These are phyloP conservation scores for Calendula officinalis DNA, from an alignment of 129 eudicot species.

Conservation along the genomic window DNA sequence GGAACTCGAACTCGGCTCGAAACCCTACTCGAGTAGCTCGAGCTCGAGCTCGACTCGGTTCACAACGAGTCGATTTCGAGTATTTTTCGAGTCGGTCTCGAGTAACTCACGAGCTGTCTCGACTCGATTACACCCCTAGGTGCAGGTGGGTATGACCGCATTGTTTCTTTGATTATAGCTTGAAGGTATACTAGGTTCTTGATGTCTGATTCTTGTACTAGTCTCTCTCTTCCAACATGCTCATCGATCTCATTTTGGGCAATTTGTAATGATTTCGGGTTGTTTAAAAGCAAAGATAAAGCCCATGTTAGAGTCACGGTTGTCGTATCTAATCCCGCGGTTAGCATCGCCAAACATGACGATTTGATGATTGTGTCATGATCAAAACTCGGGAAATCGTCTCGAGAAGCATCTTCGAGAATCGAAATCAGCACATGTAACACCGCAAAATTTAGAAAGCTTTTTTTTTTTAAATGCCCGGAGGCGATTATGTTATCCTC, in stretches of 20 bases:
- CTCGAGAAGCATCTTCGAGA: slow-evolving; percentile 11
- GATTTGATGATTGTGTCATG: slow-evolving; percentile 27
- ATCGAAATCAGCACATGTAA: slow-evolving; percentile 20
- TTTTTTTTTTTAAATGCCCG: too few species aligned
- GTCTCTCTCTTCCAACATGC: slow-evolving; percentile 37
- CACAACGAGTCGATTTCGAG: too few species aligned
- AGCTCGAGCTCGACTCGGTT: too few species aligned
- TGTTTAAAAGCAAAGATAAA: slow-evolving; percentile 37
- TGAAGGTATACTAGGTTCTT: slow-evolving; percentile 38
- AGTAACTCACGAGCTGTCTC: too few species aligned
- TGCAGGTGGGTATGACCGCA: slow-evolving; percentile 33
- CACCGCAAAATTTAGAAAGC: too few species aligned
- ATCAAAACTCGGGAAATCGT: slow-evolving; percentile 2
- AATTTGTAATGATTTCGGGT: neutral
- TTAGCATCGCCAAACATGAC: slow-evolving; percentile 22
- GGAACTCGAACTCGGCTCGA: too few species aligned
- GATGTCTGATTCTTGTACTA: slow-evolving; percentile 30
- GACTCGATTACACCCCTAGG: too few species aligned
- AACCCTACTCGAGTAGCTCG: too few species aligned
- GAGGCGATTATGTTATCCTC: too few species aligned
- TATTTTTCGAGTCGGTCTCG: too few species aligned
- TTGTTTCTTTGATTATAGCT: slow-evolving; percentile 32
- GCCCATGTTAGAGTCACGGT: slow-evolving; percentile 38
- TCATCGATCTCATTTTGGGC: slow-evolving; percentile 22
- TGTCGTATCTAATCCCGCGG: slow-evolving; percentile 29